Base-by-base conservation (phyloP, 768 basidiomycete genomes). In the Lactarius hatsudake region DNA sequence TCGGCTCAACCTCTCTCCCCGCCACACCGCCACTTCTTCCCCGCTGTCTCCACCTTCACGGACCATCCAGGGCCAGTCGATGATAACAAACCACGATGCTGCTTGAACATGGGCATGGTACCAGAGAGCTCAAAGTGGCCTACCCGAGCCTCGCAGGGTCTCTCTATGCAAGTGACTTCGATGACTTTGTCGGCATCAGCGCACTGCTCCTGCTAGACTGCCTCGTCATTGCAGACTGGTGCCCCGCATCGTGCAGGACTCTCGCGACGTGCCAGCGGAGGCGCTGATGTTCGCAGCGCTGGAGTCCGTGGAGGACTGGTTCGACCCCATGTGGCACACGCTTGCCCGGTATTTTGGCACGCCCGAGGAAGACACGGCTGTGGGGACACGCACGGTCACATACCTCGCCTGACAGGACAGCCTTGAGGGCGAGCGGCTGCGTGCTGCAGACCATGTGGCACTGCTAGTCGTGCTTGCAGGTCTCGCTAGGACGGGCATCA, bases 151-250 rank as follows among this genome's bases (percentile, higher is more conserved):
- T 90, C 69, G 65, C 36, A 10, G 84, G 81, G 2, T 76, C 88
- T 59, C 83, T 90, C 79, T 93, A 87, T 74, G 65, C 79, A 20
- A 84, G 87, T 30, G 32, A 32, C 32, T 94, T 92, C 85, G 80
- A 83, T 58, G 94, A 96, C 76, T 87, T 88, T 71, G 81, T 83
- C 43, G 80, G 83, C 64, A 84, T 92, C 72, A 79, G 81, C n/a
- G 81, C 86, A 20, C 90, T 93, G 0, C 93, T 87, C 74, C 72
- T 94, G 20, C 78, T 93, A 62, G 88, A 91, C 71, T 87, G 92
- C 15, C 79, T 91, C 15, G 85, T 96, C 38, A 78, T 97, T 38
- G 88, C 87, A 0, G 93, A 96, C 73, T 79, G 82, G 84, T n/a
- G 90, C 89, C 0, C 88, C 91, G 79, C 63, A 69, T 70, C 48